Evolutionary conservation across 805 yeast genomes (phyloP), one percentile per base, ranked within the genome.

Genomic region (Starmerella floris): DNA sequence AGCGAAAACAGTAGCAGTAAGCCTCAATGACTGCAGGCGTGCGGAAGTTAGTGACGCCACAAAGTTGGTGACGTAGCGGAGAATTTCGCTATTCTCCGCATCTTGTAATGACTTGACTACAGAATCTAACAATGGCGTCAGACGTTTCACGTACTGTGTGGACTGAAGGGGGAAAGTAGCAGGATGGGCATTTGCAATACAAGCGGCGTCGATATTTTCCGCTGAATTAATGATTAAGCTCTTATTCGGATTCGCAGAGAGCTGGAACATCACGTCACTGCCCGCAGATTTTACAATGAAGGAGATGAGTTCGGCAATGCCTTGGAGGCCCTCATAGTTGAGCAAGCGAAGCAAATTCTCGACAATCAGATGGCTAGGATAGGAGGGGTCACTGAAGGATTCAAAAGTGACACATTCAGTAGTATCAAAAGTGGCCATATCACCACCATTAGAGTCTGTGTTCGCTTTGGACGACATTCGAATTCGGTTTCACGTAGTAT

Each of bases 301-400:
- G 2, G 47, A 20, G 1, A 48, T 17, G 16, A 52, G 19, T 34
- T 53, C 55, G n/a, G 42, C 47, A 9, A 51, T 3, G 2, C 56
- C 56, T 20, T 44, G 41, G 8, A 37, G 33, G 15, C 36, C 30
- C 25, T 52, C 57, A 39, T 48, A 53, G 31, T 44, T 42, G 25
- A 53, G 45, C 35, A 46, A 26, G 3, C 57, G 49, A 30, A 49
- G 45, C 39, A 49, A 31, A 16, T 51, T 46, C 37, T 51, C 53
- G 15, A 35, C 43, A 22, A 52, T 43, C 17, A 45, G 46, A n/a
- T 49, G 50, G 3, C 41, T n/a, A 3, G 55, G 43, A 26, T 45
- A 43, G 15, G 46, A 42, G 3, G 35, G 26, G 22, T 52, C 57
- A 6, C 31, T 21, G 13, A 52, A 41, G 8, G 51, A 38, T 26